Base-by-base conservation (phyloP, 306 rosid species). In the Cicer cuneatum region DNA sequence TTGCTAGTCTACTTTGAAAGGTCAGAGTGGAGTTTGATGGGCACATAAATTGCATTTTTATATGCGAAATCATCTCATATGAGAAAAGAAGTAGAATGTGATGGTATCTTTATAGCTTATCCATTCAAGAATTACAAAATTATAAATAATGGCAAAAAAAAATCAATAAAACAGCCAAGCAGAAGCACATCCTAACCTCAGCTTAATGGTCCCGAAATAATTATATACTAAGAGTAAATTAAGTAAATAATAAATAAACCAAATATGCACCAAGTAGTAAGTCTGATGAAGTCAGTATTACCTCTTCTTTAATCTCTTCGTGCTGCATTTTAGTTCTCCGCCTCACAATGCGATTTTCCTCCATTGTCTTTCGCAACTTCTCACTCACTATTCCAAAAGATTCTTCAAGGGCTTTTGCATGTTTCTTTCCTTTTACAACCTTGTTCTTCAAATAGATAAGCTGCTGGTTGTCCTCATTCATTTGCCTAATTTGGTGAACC, bases 391-490 rank as follows among this genome's bases (percentile, higher is more conserved):
- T 47, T 12, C 71, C 90, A 39, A 86, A 80, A 21, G 88, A 80
- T 72, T 88, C 90, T 72, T 88, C 81, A 5, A 83, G 80, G 51
- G 85, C 79, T 68, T 84, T 88, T 0, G 82, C 47, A 11, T 82
- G 76, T 15, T 10, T 83, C 24, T 75, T 13, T 42, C 69, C 88
- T 73, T 68, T 86, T 29, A 39, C 88, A 68, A 70, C 80, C 80
- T 62, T 84, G 85, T 84, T 37, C 85, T 86, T 88, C 10, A 84
- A 74, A 78, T 78, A 88, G 38, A 60, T 18, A 66, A 88, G 90
- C 18, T 77, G 85, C 72, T 88, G 90, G 76, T 88, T 88, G 77
- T 93, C 96, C 82, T 90, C 98, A 24, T 81, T 90, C 98, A 93
- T 93, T 78, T 93, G 90, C 68, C 86, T 74, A 29, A 90, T 83